Evolutionary conservation across 495 filamentous ascomycete species (phyloP).

Genomic region (Oleoguttula mirabilis): DNA sequence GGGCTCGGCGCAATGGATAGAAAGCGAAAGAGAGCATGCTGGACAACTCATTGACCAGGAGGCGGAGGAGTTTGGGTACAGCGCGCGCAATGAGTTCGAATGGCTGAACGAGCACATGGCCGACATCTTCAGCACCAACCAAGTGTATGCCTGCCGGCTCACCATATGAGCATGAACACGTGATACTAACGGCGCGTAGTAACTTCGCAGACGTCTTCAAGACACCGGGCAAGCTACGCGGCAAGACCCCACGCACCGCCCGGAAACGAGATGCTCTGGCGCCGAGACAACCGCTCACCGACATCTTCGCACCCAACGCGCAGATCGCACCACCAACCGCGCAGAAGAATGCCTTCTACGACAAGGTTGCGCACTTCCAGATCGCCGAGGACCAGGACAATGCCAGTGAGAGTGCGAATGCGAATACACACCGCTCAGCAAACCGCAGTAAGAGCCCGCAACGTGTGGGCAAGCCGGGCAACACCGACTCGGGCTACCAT

Average conservation of each 20-base stretch:
- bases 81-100: conserved; percentile 20
- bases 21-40: conserved; percentile 53
- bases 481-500: conserved; percentile 69
- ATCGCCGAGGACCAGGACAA: conserved; percentile 17
- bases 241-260: conserved; percentile 78
- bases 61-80: conserved; percentile 29
- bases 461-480: conserved; percentile 17
- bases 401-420: not conserved
- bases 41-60: conserved; percentile 54
- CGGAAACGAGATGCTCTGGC: conserved; percentile 56
- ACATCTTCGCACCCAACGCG: conserved; percentile 57
- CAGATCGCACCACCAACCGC: conserved; percentile 5
- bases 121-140: conserved; percentile 48
- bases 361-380: conserved; percentile 20
- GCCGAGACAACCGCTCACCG: conserved; percentile 65
- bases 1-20: conserved; percentile 57
- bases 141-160: conserved; percentile 51
- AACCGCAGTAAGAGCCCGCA: conserved; percentile 19
- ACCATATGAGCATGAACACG: not conserved
- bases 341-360: conserved; percentile 15
- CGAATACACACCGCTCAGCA: not conserved
- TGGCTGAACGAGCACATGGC: conserved; percentile 25
- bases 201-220: conserved; percentile 91
- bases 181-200: conserved; percentile 30
- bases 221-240: conserved; percentile 84